A percentile compares a stretch with the other conserved stretches of the same genome.
Conservation (phyloP, 345 rosid genomes). For the Bruguiera parviflora region DNA sequence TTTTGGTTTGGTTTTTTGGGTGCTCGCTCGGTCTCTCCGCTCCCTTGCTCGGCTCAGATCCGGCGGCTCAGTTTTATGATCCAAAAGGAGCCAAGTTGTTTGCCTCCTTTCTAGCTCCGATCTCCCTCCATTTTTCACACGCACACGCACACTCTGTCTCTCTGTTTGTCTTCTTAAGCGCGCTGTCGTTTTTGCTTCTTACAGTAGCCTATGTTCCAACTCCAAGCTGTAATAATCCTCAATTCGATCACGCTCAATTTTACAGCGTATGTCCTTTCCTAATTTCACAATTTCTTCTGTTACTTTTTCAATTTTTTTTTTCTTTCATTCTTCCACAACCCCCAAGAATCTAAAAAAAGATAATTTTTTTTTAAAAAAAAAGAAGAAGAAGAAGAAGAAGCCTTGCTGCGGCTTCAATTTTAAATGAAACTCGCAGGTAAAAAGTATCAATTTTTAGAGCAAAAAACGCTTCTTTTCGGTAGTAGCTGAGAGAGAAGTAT, state of each 20-base stretch:
- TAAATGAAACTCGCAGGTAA: conserved; percentile 24
- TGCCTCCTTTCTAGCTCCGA: conserved; percentile 6
- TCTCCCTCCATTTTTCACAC: conserved; percentile 42
- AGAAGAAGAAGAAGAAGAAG: not conserved
- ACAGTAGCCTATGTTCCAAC: no score
- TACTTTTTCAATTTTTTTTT: no score
- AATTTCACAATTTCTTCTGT: no score
- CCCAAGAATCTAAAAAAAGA: not conserved
- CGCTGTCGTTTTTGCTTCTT: not conserved
- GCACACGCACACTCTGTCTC: not conserved
- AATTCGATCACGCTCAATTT: no score
- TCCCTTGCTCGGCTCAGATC: conserved; percentile 59
- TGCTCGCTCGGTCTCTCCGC: no score
- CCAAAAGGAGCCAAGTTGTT: conserved; percentile 32
- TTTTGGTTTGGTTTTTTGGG: no score
- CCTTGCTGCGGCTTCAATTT: not conserved
- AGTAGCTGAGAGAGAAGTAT: not conserved
- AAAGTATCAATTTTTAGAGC: not conserved
- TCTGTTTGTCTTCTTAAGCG: conserved; percentile 1
- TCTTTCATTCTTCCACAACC: no score
- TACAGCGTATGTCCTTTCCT: no score
- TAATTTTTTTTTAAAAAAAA: no score
- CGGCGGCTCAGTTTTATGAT: conserved; percentile 44
- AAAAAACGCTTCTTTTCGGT: not conserved
- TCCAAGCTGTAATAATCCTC: no score